These are phyloP conservation scores for Pterocarpus santalinus DNA, from an alignment of 306 rosid species.

Conservation along the genomic window DNA sequence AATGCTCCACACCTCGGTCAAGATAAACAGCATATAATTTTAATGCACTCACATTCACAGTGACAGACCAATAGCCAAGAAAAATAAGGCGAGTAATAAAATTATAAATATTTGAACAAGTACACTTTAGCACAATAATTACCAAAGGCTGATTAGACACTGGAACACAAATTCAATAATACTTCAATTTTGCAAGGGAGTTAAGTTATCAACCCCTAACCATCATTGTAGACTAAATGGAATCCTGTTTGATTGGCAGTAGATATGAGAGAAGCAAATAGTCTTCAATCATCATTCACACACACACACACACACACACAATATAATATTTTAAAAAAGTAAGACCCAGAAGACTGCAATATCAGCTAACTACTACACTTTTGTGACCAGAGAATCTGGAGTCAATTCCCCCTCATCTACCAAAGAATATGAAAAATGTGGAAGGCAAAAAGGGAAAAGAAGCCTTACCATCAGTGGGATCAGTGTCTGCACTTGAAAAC, in stretches of 20 bases:
- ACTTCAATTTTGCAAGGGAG: background rate
- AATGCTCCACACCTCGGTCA: constrained; percentile 17
- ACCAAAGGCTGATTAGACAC: too few relatives aligned
- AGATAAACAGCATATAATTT: constrained; percentile 4
- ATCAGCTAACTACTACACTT: constrained; percentile 9
- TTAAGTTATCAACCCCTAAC: constrained; percentile 43
- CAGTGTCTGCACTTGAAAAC: constrained; percentile 70
- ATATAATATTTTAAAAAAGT: constrained; percentile 6
- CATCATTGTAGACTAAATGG: constrained; percentile 23
- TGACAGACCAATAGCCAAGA: constrained; percentile 1
- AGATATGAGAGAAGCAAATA: constrained; percentile 31
- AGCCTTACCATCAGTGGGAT: constrained; percentile 78
- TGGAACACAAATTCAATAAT: background rate
- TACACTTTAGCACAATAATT: background rate
- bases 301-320: constrained; percentile 5
- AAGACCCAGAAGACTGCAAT: constrained; percentile 37
- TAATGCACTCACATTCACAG: constrained; percentile 15
- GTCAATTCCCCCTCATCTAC: background rate
- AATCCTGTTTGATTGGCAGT: constrained; percentile 20
- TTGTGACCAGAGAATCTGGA: constrained; percentile 15
- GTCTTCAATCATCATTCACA: constrained; percentile 29
- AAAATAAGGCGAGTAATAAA: background rate
- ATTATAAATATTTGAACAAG: background rate
- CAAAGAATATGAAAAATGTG: constrained; percentile 43
- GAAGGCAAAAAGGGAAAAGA: constrained; percentile 37